Percentiles rank a stretch among this genome's conserved stretches.
Conservation (phyloP, 768 basidiomycete genomes). For the Panaeolus papilionaceus region DNA sequence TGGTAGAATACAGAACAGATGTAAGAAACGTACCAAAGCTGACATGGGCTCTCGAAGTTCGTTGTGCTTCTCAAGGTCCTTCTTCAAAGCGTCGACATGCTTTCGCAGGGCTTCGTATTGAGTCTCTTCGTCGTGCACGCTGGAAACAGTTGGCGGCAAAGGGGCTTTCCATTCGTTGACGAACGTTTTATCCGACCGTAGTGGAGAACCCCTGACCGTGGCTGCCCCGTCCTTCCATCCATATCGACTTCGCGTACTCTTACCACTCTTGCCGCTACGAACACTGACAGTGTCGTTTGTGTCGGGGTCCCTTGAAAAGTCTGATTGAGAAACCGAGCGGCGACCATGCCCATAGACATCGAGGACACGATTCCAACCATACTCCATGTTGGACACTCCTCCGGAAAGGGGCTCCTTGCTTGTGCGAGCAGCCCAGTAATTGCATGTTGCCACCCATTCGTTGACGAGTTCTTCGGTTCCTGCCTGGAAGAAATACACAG, state of each 20-base stretch:
- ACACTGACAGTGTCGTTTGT: slow-evolving; percentile 73
- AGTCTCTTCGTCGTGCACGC: slow-evolving; percentile 88
- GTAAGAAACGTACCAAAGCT: slow-evolving; percentile 59
- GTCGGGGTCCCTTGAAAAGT: slow-evolving; percentile 52
- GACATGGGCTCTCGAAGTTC: slow-evolving; percentile 85
- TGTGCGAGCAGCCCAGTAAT: slow-evolving; percentile 97
- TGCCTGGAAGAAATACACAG: slow-evolving; percentile 97
- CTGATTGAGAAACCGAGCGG: slow-evolving; percentile 65
- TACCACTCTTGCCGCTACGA: slow-evolving; percentile 76
- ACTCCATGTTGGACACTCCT: slow-evolving; percentile 99
- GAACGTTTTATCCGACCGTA: slow-evolving; percentile 75
- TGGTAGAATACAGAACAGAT: background rate
- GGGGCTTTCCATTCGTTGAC: slow-evolving; percentile 97
- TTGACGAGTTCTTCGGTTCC: slow-evolving; percentile 98
- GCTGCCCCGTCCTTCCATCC: slow-evolving; percentile 72
- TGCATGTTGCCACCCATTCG: slow-evolving; percentile 99
- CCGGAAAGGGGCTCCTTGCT: slow-evolving; percentile 96
- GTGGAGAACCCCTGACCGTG: slow-evolving; percentile 73
- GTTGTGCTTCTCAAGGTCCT: slow-evolving; percentile 84
- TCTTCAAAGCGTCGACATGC: slow-evolving; percentile 77
- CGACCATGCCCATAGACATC: slow-evolving; percentile 53
- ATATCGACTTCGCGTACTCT: slow-evolving; percentile 77
- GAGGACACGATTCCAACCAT: slow-evolving; percentile 90
- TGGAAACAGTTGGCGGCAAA: slow-evolving; percentile 80
- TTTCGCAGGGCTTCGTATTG: slow-evolving; percentile 90